phyloP scores from a whole-genome alignment of 352 stramenopile species.

The Globisporangium canariense region DNA sequence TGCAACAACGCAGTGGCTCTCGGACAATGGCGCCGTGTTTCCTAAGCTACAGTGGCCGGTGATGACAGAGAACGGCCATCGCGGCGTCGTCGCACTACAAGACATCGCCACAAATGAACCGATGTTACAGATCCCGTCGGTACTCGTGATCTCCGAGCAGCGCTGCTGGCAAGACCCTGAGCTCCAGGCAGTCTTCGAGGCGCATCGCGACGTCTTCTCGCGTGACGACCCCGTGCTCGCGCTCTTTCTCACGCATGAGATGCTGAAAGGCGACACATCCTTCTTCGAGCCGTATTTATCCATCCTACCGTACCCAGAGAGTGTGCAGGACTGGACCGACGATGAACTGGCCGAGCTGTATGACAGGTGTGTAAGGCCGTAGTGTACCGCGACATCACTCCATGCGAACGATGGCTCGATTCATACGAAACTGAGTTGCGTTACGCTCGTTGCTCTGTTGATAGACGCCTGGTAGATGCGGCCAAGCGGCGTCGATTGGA shows the following conservation, averaged over 20 bases:
- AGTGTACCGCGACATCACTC: no score
- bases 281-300: slow-evolving; percentile 88
- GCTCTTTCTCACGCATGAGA: slow-evolving; percentile 83
- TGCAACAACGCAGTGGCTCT: slow-evolving; percentile 44
- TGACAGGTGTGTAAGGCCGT: slow-evolving; percentile 35
- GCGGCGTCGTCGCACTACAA: slow-evolving; percentile 49
- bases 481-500: slow-evolving; percentile 43
- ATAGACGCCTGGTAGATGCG: slow-evolving; percentile 42
- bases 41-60: slow-evolving; percentile 77
- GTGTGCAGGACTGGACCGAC: slow-evolving; percentile 77
- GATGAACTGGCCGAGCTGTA: slow-evolving; percentile 68
- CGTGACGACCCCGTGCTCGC: slow-evolving; percentile 80
- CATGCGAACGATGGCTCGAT: background rate
- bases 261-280: slow-evolving; percentile 49
- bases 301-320: slow-evolving; percentile 78
- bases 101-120: slow-evolving; percentile 54
- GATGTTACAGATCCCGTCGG: slow-evolving; percentile 63
- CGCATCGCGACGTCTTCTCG: slow-evolving; percentile 64
- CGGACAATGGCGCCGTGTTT: slow-evolving; percentile 64
- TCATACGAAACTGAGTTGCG: background rate
- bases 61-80: slow-evolving; percentile 42
- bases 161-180: slow-evolving; percentile 50
- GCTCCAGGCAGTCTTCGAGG: slow-evolving; percentile 40
- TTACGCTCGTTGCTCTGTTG: background rate
- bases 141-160: slow-evolving; percentile 74